Evolutionary conservation across 495 filamentous ascomycete species (phyloP).

Genomic region (Alectoria sarmentosa): DNA sequence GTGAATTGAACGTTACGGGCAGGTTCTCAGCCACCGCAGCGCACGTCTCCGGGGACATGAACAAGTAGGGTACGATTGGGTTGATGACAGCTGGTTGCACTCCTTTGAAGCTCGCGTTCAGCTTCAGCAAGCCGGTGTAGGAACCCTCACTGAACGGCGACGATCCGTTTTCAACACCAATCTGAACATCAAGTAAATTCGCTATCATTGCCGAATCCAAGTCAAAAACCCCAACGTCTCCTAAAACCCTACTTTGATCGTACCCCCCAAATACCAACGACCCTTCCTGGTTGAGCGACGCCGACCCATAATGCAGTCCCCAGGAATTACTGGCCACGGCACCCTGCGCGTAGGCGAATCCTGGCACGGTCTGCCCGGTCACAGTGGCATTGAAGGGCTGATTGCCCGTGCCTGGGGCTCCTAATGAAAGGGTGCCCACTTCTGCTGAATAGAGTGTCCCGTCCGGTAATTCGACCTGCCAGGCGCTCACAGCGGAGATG

Average conservation of each 20-base stretch:
- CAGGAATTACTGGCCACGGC: constrained; percentile 44
- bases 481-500: constrained; percentile 8
- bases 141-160: constrained; percentile 33
- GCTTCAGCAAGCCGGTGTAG: constrained; percentile 32
- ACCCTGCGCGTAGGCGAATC: background rate
- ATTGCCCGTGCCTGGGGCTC: constrained; percentile 3
- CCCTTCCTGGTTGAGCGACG: constrained; percentile 32
- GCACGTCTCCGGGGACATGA: constrained; percentile 45
- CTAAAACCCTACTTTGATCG: constrained; percentile 39
- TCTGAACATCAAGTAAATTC: constrained; percentile 36
- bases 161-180: constrained; percentile 37
- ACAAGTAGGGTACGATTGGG: constrained; percentile 41
- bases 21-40: constrained; percentile 40
- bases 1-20: constrained; percentile 37
- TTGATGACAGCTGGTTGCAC: constrained; percentile 30
- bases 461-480: constrained; percentile 12
- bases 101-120: constrained; percentile 29
- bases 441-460: constrained; percentile 13
- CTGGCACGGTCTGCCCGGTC: constrained; percentile 10
- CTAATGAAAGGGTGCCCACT: constrained; percentile 16
- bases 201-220: constrained; percentile 17
- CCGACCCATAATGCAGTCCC: constrained; percentile 49
- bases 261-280: constrained; percentile 47
- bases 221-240: constrained; percentile 20
- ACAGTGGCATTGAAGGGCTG: background rate